A percentile compares a stretch with the other conserved stretches of the same genome.
Evolutionary conservation across 495 filamentous ascomycete genomes (phyloP).

Genomic region (Tuber microsphaerosporum): DNA sequence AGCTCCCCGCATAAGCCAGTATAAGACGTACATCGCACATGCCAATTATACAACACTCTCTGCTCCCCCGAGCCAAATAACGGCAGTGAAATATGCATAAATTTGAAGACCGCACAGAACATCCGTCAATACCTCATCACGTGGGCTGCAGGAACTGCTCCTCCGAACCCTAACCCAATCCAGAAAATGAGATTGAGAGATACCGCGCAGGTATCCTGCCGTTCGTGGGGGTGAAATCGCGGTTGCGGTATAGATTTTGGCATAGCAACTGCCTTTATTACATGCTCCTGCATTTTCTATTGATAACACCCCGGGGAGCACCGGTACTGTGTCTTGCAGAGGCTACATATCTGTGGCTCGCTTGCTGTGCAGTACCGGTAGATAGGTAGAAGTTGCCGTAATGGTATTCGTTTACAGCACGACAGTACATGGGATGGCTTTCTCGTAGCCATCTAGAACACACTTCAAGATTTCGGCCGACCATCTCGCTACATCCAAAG

Average conservation of each 20-base stretch:
- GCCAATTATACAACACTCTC: background rate
- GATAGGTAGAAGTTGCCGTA: background rate
- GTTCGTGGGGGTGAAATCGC: background rate
- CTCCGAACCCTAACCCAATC: background rate
- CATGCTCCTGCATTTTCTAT: background rate
- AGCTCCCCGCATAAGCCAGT: background rate
- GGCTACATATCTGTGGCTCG: background rate
- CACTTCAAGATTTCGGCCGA: background rate
- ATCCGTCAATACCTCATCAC: background rate
- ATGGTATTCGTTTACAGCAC: background rate
- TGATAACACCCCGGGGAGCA: background rate
- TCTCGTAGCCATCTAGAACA: background rate
- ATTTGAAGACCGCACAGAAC: background rate
- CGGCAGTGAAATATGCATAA: conserved; percentile 1
- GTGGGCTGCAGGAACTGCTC: background rate
- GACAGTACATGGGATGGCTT: background rate
- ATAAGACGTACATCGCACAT: background rate
- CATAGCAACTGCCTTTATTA: background rate
- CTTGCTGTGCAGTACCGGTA: background rate
- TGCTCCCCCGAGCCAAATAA: background rate
- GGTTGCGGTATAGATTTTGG: background rate
- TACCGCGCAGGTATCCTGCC: background rate
- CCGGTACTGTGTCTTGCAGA: background rate
- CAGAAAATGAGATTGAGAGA: background rate
- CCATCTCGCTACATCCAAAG: background rate